Evolutionary conservation across 2,329 filamentous ascomycete genomes (phyloP).

Genomic region (Pseudogymnoascus pannorum): DNA sequence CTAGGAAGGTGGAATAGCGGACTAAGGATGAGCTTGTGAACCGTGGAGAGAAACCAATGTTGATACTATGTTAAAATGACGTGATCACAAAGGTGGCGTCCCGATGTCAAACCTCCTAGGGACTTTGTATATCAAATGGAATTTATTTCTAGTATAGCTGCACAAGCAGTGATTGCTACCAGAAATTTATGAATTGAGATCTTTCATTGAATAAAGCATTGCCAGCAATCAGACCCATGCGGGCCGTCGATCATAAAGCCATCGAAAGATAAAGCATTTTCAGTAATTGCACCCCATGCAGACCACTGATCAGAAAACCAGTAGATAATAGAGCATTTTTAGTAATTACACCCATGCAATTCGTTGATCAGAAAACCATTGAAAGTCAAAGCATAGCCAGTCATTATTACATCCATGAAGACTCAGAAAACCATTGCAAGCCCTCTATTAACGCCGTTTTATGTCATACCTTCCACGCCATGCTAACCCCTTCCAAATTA

Average conservation of each 20-base stretch:
- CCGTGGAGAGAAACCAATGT: neutral
- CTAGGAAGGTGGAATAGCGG: neutral
- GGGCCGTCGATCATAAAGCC: slow-evolving; percentile 1
- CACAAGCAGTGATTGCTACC: neutral
- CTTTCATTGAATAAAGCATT: neutral
- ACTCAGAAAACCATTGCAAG: slow-evolving; percentile 14
- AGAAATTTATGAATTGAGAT: slow-evolving; percentile 3
- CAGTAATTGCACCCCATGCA: too few relatives aligned
- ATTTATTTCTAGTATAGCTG: slow-evolving; percentile 3
- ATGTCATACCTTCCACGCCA: neutral
- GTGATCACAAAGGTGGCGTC: slow-evolving; percentile 6
- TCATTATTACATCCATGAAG: too few relatives aligned
- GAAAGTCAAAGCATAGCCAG: too few relatives aligned
- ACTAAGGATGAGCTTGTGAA: neutral
- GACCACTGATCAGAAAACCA: too few relatives aligned
- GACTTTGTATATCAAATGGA: slow-evolving; percentile 8
- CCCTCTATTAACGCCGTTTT: slow-evolving; percentile 2
- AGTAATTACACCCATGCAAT: too few relatives aligned
- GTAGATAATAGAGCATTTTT: too few relatives aligned
- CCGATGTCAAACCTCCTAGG: slow-evolving; percentile 7
- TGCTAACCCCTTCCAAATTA: slow-evolving; percentile 1
- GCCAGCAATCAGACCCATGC: neutral
- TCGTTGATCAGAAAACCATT: too few relatives aligned
- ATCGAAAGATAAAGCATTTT: too few relatives aligned
- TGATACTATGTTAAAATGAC: slow-evolving; percentile 7